Conservation (phyloP, 2,329 filamentous ascomycete genomes). For the Thelonectria discophora region DNA sequence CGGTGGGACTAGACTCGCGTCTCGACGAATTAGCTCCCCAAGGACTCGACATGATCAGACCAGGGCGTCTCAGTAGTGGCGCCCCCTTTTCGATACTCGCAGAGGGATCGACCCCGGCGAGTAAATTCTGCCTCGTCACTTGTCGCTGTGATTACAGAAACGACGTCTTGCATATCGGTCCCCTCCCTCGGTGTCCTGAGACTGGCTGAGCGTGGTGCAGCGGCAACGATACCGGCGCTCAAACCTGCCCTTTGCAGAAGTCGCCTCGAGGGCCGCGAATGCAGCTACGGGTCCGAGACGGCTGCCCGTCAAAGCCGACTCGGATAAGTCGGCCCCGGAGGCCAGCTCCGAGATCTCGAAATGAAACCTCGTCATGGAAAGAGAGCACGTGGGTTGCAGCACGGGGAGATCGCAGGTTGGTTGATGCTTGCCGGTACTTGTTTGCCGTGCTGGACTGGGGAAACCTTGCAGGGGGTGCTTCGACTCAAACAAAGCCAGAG, state of each 20-base stretch:
- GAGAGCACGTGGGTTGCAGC: not conserved
- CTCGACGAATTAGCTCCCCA: not conserved
- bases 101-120: not conserved
- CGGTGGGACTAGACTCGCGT: not conserved
- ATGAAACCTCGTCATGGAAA: not conserved
- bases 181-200: not conserved
- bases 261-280: not conserved
- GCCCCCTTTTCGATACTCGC: not conserved
- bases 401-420: constrained; percentile 3
- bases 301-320: constrained; percentile 1
- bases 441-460: constrained; percentile 13
- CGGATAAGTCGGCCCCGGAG: constrained; percentile 19
- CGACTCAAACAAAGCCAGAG: not conserved
- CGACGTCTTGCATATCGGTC: constrained; percentile 9
- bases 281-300: constrained; percentile 4
- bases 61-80: not conserved
- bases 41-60: not conserved
- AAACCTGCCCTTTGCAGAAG: not conserved
- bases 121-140: constrained; percentile 18
- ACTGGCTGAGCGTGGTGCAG: not conserved
- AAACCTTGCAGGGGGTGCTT: constrained; percentile 13
- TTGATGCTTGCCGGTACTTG: constrained; percentile 7
- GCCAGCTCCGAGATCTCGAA: constrained; percentile 1
- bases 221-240: too few relatives aligned
- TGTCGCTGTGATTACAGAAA: constrained; percentile 9